Conservation (phyloP, 2,329 filamentous ascomycete genomes). For the Malbranchea zuffiana region DNA sequence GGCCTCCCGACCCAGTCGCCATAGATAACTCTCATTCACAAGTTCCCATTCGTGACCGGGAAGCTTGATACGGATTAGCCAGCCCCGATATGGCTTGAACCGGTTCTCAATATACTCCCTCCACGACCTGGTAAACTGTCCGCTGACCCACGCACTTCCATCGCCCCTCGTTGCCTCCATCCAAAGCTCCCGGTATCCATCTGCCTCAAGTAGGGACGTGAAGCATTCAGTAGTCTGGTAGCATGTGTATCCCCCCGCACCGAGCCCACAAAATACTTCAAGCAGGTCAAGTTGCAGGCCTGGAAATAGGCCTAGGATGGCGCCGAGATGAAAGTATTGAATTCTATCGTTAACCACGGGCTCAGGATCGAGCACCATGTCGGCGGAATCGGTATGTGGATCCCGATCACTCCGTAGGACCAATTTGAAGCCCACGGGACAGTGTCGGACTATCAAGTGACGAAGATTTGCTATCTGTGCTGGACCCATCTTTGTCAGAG, state of each 20-base stretch:
- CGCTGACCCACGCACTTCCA: not conserved
- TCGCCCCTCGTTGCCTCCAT: conserved; percentile 3
- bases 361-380: no score
- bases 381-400: not conserved
- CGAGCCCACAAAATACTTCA: not conserved
- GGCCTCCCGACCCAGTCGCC: not conserved
- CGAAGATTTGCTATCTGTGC: not conserved
- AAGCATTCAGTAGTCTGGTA: conserved; percentile 1
- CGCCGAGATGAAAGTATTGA: not conserved
- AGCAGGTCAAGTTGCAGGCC: conserved; percentile 3
- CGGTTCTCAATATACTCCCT: not conserved
- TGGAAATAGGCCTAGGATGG: conserved; percentile 3
- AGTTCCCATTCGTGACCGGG: not conserved
- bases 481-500: not conserved
- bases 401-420: no score
- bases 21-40: not conserved
- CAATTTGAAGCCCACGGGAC: not conserved
- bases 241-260: not conserved
- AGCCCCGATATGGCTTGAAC: conserved; percentile 1
- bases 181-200: not conserved
- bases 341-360: not conserved
- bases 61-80: not conserved
- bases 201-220: conserved; percentile 2
- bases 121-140: not conserved
- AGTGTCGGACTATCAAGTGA: not conserved